Evolutionary conservation across 2,329 filamentous ascomycete species (phyloP), one percentile per base, ranked within the genome.

Genomic region (Clarireedia homoeocarpa): DNA sequence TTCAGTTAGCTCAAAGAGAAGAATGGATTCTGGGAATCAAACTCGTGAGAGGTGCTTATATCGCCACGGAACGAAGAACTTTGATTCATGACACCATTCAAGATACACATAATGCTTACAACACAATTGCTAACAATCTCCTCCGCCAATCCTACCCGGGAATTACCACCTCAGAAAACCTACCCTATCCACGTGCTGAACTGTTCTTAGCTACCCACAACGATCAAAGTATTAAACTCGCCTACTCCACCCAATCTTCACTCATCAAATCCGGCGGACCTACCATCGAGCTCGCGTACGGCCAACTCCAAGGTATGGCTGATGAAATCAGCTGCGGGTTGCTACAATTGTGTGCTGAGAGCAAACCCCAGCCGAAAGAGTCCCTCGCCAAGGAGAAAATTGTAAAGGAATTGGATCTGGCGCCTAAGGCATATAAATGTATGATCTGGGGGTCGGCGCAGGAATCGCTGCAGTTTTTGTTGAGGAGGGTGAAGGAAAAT

Each of bases 221-320:
- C 67, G 80, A 81, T 47, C 80, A 81, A 47, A 88, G 86, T 15
- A 84, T 95, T 12, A 72, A 75, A 34, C 74, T 71, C 36, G 81
- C 78, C 15, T 77, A 78, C 14, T 73, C 72, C 23, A 72, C 83
- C 27, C 73, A 79, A 38, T 59, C 54, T n/a, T 34, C 48, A 3
- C 59, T 17, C 5, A 12, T 20, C 15, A 17, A 23, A 9, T 20
- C 23, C 10, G 40, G 40, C 7, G 10, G 23, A 6, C 40, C 40
- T 5, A 44, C 40, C 6, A 70, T 70, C 1, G 72, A 77, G 50
- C 69, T 77, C 4, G 73, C 74, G 2, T 89, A 88, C 69, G 86
- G 87, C 6, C 91, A 95, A 73, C 80, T 96, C 1, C 87, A 91
- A 74, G 91, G 91, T 51, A 96, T 96, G 91, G 91, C 91, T 1